A percentile compares a stretch with the other conserved stretches of the same genome.
These are phyloP conservation scores for Knoxdaviesia proteae DNA, from an alignment of 2,329 filamentous ascomycete species.

Conservation along the genomic window DNA sequence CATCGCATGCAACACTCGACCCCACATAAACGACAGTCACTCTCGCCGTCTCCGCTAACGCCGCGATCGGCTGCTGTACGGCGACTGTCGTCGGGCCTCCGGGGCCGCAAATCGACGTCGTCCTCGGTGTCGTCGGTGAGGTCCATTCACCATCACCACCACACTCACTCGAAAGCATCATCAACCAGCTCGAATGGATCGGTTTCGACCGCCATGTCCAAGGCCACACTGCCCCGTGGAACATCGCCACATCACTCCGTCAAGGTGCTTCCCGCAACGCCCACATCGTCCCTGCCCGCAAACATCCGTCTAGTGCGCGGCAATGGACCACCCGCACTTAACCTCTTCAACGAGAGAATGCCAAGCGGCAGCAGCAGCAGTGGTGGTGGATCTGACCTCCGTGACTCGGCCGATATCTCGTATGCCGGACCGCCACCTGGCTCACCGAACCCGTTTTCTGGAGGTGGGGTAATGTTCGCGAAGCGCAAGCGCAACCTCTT, in stretches of 20 bases:
- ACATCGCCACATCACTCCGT: constrained; percentile 76
- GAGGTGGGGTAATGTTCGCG: constrained; percentile 49
- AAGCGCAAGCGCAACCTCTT: constrained; percentile 65
- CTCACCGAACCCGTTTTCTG: constrained; percentile 36
- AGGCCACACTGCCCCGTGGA: constrained; percentile 38
- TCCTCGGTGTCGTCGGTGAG: constrained; percentile 86
- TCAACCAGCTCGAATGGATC: constrained; percentile 72
- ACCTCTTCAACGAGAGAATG: constrained; percentile 37
- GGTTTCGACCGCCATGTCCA: constrained; percentile 45
- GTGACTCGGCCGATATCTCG: constrained; percentile 1
- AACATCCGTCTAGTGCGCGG: constrained; percentile 68
- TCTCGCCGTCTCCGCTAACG: constrained; percentile 73
- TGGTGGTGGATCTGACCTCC: neutral
- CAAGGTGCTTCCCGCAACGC: constrained; percentile 86
- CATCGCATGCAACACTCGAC: too few species aligned
- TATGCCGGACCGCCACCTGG: constrained; percentile 20
- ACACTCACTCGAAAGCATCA: constrained; percentile 82
- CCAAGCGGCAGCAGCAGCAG: constrained; percentile 11
- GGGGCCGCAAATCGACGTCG: constrained; percentile 86
- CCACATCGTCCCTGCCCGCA: constrained; percentile 53
- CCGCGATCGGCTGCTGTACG: constrained; percentile 62
- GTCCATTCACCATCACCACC: constrained; percentile 69
- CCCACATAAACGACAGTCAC: constrained; percentile 50
- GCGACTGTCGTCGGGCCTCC: constrained; percentile 60
- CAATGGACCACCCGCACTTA: constrained; percentile 26